Conservation (phyloP, 1,139 yeast genomes). For the Suhomyces kunorum region DNA sequence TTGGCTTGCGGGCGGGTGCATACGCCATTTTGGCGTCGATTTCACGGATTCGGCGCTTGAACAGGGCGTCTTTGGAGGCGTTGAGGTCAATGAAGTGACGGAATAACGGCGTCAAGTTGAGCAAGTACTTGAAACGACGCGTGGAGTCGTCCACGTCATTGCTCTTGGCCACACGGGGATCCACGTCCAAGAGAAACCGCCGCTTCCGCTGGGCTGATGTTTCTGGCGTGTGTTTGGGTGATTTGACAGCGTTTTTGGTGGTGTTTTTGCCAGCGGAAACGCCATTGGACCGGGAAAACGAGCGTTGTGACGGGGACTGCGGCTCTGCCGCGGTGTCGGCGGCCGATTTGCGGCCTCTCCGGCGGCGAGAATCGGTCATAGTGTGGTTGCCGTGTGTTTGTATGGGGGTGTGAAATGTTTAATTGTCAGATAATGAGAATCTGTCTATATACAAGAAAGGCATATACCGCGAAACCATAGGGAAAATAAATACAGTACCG, state of each 20-base stretch:
- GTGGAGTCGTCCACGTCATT: constrained; percentile 72
- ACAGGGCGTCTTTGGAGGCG: constrained; percentile 62
- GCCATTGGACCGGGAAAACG: background rate
- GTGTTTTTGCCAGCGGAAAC: too few relatives aligned
- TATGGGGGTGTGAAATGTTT: background rate
- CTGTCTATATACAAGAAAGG: background rate
- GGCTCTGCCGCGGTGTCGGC: background rate
- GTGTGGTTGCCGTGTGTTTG: too few relatives aligned
- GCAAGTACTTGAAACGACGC: constrained; percentile 62
- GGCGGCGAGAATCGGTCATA: constrained; percentile 7
- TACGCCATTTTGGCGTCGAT: constrained; percentile 30
- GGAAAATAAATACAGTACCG: too few relatives aligned
- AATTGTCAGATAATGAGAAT: constrained; percentile 1
- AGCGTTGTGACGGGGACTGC: too few relatives aligned
- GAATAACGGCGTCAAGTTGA: constrained; percentile 67
- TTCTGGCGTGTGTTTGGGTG: constrained; percentile 3
- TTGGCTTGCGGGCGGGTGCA: constrained; percentile 12
- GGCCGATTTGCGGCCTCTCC: constrained; percentile 5
- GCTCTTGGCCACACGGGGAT: constrained; percentile 54
- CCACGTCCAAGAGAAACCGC: constrained; percentile 51
- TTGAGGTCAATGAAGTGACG: constrained; percentile 67
- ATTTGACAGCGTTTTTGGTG: background rate
- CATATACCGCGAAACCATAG: too few relatives aligned
- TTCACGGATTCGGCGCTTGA: constrained; percentile 46
- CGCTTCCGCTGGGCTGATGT: constrained; percentile 30